Base-by-base conservation (phyloP, 169 alveolate genomes). In the Babesia microti region DNA sequence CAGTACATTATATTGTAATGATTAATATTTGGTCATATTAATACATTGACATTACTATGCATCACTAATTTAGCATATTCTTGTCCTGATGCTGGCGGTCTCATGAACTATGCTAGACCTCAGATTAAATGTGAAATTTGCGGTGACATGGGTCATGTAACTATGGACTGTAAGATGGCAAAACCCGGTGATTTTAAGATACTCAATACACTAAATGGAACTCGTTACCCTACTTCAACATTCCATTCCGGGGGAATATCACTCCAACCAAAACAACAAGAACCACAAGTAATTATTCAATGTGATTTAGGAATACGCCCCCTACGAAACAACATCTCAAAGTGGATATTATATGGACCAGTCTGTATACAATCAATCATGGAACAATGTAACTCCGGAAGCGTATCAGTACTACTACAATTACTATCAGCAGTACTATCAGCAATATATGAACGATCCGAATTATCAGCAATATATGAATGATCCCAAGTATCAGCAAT, bases 121-220 rank as follows among this genome's bases (percentile, higher is more conserved):
- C 80, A 69, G 50, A 63, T 69, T 43, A 61, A 74, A 35, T 87
- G 94, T 47, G 79, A 76, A 30, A 51, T 87, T 15, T 87, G 94
- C 45, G 94, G 94, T 2, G 94, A 87, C 44, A 72, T 75, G 73
- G 94, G 94, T 1, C 94, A 87, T 59, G 69, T 83, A 14, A 87
- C 94, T 12, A 75, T 71, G 43, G 94, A 87, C 72, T 87, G 94
- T 53, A 85, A 85, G 47, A 53, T 80, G 56, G 85, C 86, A 0
- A 48, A 52, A 22, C 65, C 48, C 22, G 37, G 47, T 52, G 41
- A 60, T 42, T 9, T 23, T 4, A 50, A 26, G 11, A 23, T 51
- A 15, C n/a, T n/a, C n/a, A n/a, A n/a, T n/a, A n/a, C n/a, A n/a
- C n/a, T n/a, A n/a, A n/a, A n/a, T n/a, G n/a, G n/a, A n/a, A n/a